These are phyloP conservation scores for Saururus chinensis DNA, from an alignment of 164 flowering plant species.

Conservation along the genomic window DNA sequence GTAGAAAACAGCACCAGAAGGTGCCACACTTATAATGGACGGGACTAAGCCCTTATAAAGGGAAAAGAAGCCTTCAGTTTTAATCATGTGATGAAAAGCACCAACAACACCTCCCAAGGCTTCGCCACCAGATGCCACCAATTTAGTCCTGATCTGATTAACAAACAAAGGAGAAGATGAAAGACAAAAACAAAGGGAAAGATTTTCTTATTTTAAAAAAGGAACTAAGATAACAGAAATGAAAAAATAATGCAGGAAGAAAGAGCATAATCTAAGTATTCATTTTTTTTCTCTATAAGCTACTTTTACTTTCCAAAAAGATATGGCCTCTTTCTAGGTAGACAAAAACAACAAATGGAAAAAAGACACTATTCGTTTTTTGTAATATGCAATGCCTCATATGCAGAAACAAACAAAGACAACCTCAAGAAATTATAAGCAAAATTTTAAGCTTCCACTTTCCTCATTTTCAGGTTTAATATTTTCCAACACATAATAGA, in stretches of 20 bases:
- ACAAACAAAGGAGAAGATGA: not conserved
- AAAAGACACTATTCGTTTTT: too few relatives aligned
- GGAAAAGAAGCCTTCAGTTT: slow-evolving; percentile 82
- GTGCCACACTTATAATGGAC: slow-evolving; percentile 89
- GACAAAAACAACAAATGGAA: too few relatives aligned
- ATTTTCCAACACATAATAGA: too few relatives aligned
- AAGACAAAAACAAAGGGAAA: not conserved
- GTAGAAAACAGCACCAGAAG: slow-evolving; percentile 91
- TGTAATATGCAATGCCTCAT: too few relatives aligned
- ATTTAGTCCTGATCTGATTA: slow-evolving; percentile 67
- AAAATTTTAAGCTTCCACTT: too few relatives aligned
- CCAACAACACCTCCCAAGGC: slow-evolving; percentile 82
- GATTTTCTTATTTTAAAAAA: not conserved
- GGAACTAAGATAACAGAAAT: not conserved
- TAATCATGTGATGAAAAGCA: slow-evolving; percentile 61
- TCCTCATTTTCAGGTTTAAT: too few relatives aligned
- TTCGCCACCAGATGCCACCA: slow-evolving; percentile 96
- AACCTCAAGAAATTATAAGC: too few relatives aligned
- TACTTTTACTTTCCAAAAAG: too few relatives aligned
- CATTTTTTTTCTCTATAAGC: too few relatives aligned
- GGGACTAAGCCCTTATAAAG: slow-evolving; percentile 86
- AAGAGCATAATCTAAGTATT: too few relatives aligned
- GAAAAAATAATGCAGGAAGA: not conserved
- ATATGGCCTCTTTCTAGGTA: too few relatives aligned
- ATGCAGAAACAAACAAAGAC: too few relatives aligned